Percentiles rank a stretch among this genome's conserved stretches.
These are phyloP conservation scores for Fomes fomentarius DNA, from an alignment of 1,284 basidiomycete genomes.

Conservation along the genomic window DNA sequence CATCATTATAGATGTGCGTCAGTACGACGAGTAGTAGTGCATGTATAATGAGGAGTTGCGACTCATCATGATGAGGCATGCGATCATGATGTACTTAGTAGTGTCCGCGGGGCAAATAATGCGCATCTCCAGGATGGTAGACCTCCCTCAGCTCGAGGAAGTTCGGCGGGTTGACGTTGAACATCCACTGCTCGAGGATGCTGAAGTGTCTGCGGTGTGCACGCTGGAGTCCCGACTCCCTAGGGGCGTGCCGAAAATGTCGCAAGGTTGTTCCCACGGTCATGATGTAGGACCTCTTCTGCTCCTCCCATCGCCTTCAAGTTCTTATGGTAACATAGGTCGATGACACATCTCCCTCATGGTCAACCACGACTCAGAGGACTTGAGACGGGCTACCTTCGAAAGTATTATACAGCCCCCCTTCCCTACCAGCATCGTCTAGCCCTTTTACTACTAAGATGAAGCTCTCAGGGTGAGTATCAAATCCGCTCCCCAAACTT, in stretches of 20 bases:
- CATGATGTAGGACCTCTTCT: no score
- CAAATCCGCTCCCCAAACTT: no score
- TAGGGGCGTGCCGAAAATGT: slow-evolving; percentile 93
- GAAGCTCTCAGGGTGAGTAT: no score
- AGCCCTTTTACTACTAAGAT: no score
- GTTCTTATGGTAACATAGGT: no score
- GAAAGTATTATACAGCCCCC: no score
- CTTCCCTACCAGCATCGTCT: no score
- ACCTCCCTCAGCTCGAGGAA: slow-evolving; percentile 85
- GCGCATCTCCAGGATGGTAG: slow-evolving; percentile 84
- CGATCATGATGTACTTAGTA: slow-evolving; percentile 98
- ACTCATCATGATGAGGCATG: slow-evolving; percentile 88
- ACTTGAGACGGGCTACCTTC: no score
- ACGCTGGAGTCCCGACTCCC: slow-evolving; percentile 96
- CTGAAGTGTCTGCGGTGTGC: slow-evolving; percentile 95
- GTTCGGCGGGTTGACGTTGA: slow-evolving; percentile 76
- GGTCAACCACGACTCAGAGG: no score
- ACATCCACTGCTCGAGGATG: slow-evolving; percentile 92
- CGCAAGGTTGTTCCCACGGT: no score
- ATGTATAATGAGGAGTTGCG: slow-evolving; percentile 33
- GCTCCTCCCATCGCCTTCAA: no score
- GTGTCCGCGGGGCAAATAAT: slow-evolving; percentile 80
- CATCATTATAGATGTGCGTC: background rate
- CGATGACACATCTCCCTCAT: no score
- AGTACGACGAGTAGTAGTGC: background rate